Percentiles rank a stretch among this genome's conserved stretches.
These are phyloP conservation scores for Microcos paniculata DNA, from an alignment of 345 rosid species.

Conservation along the genomic window DNA sequence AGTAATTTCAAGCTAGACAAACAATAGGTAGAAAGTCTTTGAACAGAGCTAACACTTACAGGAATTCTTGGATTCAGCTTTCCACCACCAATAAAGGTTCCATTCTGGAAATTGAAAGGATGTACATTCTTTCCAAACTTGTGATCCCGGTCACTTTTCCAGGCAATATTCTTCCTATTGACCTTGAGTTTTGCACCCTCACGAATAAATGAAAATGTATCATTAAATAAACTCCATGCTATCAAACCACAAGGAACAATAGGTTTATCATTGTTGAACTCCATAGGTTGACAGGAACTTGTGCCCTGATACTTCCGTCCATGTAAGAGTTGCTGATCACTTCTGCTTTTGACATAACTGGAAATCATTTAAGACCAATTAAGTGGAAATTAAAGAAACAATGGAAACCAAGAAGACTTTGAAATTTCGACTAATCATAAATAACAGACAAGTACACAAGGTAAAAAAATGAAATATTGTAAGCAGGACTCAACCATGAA, in stretches of 20 bases:
- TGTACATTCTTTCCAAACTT: constrained; percentile 78
- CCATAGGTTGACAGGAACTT: constrained; percentile 69
- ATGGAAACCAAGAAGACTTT: not conserved
- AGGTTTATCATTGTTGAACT: constrained; percentile 53
- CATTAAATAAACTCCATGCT: constrained; percentile 92
- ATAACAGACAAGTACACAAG: not conserved
- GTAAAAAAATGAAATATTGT: not conserved
- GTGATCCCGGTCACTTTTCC: constrained; percentile 80
- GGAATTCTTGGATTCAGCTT: constrained; percentile 58
- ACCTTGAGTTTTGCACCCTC: constrained; percentile 40
- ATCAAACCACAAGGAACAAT: constrained; percentile 80
- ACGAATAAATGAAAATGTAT: constrained; percentile 59
- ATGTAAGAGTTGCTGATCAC: constrained; percentile 65
- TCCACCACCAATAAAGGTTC: constrained; percentile 73
- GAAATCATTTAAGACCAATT: constrained; percentile 7
- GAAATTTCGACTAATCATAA: not conserved
- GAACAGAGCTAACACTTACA: constrained; percentile 36
- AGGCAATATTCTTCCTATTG: constrained; percentile 63
- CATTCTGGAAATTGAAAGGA: constrained; percentile 81
- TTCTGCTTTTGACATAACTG: constrained; percentile 89
- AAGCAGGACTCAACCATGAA: not conserved
- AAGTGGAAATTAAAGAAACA: constrained; percentile 5
- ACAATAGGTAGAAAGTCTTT: not conserved
- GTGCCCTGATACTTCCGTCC: constrained; percentile 47
- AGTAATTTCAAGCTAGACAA: not conserved